A percentile compares a stretch with the other conserved stretches of the same genome.
phyloP scores from a whole-genome alignment of 2,329 filamentous ascomycete genomes.

The Penicillium hesseltinei region DNA sequence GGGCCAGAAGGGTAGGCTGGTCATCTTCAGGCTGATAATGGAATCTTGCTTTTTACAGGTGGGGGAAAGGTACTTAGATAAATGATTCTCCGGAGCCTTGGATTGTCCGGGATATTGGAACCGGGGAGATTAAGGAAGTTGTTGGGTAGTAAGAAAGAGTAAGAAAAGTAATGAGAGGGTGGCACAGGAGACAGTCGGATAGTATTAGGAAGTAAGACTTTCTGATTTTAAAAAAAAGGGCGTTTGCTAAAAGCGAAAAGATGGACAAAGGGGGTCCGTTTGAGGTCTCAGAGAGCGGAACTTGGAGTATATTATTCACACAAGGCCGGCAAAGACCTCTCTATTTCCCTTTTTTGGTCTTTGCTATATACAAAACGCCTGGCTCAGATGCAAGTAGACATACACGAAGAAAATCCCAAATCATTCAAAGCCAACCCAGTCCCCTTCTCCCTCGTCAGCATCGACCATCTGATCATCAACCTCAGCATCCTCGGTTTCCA shows the following conservation, averaged over 20 bases:
- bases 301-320: conserved; percentile 8
- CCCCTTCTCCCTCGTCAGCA: conserved; percentile 46
- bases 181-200: conserved; percentile 18
- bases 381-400: conserved; percentile 32
- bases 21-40: conserved; percentile 3
- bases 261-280: conserved; percentile 1
- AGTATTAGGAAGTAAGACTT: conserved; percentile 9
- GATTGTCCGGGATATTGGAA: background rate
- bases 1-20: conserved; percentile 5
- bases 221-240: background rate
- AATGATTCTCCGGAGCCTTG: background rate
- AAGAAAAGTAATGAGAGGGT: conserved; percentile 11
- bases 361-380: conserved; percentile 23
- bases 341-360: conserved; percentile 22
- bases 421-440: conserved; percentile 57
- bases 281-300: conserved; percentile 8
- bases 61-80: background rate
- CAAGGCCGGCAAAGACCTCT: conserved; percentile 12
- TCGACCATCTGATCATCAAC: conserved; percentile 32
- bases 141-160: conserved; percentile 1
- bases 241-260: conserved; percentile 6
- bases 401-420: conserved; percentile 14
- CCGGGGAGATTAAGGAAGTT: background rate
- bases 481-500: conserved; percentile 28
- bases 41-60: background rate